Percentiles rank a stretch among this genome's conserved stretches.
phyloP scores from a whole-genome alignment of 2,329 filamentous ascomycete species.

The Fusarium kyushuense region DNA sequence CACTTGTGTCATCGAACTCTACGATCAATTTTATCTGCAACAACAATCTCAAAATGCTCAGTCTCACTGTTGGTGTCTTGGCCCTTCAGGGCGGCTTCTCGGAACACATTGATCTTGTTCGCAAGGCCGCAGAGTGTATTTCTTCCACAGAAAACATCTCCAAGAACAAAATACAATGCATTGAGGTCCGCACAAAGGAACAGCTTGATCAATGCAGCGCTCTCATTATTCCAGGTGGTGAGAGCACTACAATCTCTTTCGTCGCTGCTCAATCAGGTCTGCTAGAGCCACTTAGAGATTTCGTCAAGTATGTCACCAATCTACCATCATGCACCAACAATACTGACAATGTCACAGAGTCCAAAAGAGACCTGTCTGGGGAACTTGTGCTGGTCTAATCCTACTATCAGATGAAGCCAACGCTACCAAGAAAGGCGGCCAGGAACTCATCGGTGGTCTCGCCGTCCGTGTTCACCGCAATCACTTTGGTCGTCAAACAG shows the following conservation, averaged over 20 bases:
- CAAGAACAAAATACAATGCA: slow-evolving; percentile 67
- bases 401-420: slow-evolving; percentile 89
- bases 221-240: slow-evolving; percentile 91
- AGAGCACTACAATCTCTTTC: slow-evolving; percentile 93
- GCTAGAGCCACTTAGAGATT: slow-evolving; percentile 85
- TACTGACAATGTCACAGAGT: slow-evolving; percentile 62
- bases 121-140: slow-evolving; percentile 71
- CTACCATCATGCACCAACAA: neutral
- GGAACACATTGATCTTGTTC: slow-evolving; percentile 85
- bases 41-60: slow-evolving; percentile 37
- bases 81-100: slow-evolving; percentile 93
- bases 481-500: slow-evolving; percentile 92
- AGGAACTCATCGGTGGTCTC: slow-evolving; percentile 92
- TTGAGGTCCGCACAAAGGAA: slow-evolving; percentile 81
- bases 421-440: slow-evolving; percentile 88
- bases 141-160: slow-evolving; percentile 42
- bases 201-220: slow-evolving; percentile 82
- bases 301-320: slow-evolving; percentile 79
- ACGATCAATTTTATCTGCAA: neutral
- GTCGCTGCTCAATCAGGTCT: slow-evolving; percentile 85
- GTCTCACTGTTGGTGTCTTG: slow-evolving; percentile 69
- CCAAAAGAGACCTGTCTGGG: slow-evolving; percentile 87
- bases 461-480: slow-evolving; percentile 93
- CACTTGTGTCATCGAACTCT: neutral
- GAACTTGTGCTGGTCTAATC: slow-evolving; percentile 95